Evolutionary conservation across 1,284 basidiomycete genomes (phyloP).

Genomic region (Schizophyllum amplum): DNA sequence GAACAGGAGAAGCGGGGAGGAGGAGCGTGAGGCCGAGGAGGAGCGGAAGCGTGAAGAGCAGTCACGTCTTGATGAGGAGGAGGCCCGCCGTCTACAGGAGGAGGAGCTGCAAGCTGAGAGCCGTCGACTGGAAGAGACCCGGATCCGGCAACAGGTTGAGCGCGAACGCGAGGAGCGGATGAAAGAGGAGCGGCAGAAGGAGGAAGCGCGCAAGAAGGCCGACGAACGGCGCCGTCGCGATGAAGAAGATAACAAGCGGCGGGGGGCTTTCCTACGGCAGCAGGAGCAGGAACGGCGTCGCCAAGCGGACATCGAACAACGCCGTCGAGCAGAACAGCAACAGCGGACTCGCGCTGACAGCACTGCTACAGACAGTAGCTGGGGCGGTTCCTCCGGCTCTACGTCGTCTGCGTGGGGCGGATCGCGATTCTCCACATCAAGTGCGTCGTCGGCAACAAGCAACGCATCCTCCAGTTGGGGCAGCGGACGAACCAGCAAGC

Average conservation of each 20-base stretch:
- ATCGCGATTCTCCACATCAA: too few species aligned
- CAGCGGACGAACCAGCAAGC: background rate
- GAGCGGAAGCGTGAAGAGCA: background rate
- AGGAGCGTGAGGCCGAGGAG: too few species aligned
- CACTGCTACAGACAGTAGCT: background rate
- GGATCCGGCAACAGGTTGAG: too few species aligned
- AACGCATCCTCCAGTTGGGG: too few species aligned
- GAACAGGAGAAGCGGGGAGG: background rate
- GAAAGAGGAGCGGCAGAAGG: conserved; percentile 5
- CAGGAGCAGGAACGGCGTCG: background rate
- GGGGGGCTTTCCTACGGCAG: background rate
- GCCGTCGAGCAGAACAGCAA: conserved; percentile 5
- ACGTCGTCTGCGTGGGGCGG: too few species aligned
- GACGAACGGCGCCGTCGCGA: conserved; percentile 4
- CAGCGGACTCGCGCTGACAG: background rate
- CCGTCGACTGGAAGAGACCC: conserved; percentile 7
- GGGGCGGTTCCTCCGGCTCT: conserved; percentile 9
- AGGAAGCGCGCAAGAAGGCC: background rate
- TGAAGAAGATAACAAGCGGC: conserved; percentile 5
- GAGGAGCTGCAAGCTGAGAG: too few species aligned
- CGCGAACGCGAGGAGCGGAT: conserved; percentile 6
- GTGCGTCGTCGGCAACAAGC: too few species aligned
- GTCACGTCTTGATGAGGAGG: background rate
- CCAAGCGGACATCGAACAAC: background rate
- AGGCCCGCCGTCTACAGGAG: background rate